Evolutionary conservation across 2,329 filamentous ascomycete species (phyloP).

Genomic region (Clonostachys solani): DNA sequence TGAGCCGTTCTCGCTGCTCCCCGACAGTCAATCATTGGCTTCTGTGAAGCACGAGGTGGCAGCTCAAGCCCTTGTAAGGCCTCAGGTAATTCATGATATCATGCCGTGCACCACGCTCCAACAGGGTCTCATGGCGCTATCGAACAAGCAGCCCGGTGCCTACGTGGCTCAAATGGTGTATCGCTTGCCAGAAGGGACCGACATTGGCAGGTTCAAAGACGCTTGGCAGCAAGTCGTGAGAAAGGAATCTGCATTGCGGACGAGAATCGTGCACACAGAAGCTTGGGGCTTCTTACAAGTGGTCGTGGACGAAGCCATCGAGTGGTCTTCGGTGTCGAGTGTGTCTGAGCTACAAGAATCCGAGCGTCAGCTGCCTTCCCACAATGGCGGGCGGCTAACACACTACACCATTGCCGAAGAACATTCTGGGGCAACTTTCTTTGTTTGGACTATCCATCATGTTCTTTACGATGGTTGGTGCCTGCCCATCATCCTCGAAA

Average conservation of each 20-base stretch:
- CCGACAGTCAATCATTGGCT: not conserved
- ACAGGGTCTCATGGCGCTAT: conserved; percentile 13
- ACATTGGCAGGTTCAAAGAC: conserved; percentile 6
- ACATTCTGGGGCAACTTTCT: not conserved
- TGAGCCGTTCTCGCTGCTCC: not conserved
- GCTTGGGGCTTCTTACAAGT: conserved; percentile 6
- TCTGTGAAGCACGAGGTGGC: conserved; percentile 1
- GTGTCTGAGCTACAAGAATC: too few relatives aligned
- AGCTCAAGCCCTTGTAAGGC: conserved; percentile 1
- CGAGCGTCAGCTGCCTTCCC: too few relatives aligned
- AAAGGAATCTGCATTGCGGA: conserved; percentile 8
- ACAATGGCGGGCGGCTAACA: too few relatives aligned
- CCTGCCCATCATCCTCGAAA: conserved; percentile 11
- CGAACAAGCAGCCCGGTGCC: conserved; percentile 6
- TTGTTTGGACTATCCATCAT: conserved; percentile 18
- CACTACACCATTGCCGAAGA: too few relatives aligned
- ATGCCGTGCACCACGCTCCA: conserved; percentile 8
- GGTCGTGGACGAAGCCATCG: conserved; percentile 5
- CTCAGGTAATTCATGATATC: conserved; percentile 2
- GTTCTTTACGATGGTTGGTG: conserved; percentile 19
- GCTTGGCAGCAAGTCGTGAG: conserved; percentile 7
- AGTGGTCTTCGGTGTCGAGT: not conserved
- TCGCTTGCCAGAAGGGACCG: conserved; percentile 3
- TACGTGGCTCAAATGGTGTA: conserved; percentile 14
- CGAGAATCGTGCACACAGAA: conserved; percentile 11